These are phyloP conservation scores for Raddia distichophylla DNA, from an alignment of 176 grass and related monocot species.

Conservation along the genomic window DNA sequence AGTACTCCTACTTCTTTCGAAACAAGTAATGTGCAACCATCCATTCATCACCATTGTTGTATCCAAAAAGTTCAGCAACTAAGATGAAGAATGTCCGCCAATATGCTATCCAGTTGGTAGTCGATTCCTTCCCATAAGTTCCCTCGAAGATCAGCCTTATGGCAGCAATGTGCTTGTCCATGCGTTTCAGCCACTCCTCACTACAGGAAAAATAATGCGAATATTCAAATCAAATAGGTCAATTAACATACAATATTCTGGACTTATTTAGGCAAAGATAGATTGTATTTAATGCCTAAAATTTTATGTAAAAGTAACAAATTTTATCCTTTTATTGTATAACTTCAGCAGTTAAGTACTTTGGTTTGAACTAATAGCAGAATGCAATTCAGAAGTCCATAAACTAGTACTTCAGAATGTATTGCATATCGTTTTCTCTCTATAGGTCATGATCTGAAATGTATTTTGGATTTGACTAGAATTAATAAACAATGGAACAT, in stretches of 20 bases:
- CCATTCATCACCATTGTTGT: conserved; percentile 96
- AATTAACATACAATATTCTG: not conserved
- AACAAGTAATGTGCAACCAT: conserved; percentile 86
- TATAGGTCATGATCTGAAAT: conserved; percentile 4
- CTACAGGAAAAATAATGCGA: conserved; percentile 43
- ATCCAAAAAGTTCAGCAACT: conserved; percentile 85
- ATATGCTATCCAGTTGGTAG: conserved; percentile 88
- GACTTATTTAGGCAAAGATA: not conserved
- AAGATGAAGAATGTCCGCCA: conserved; percentile 95
- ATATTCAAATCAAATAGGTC: not conserved
- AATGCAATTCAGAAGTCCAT: conserved; percentile 9
- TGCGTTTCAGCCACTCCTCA: conserved; percentile 91
- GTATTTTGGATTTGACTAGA: not conserved
- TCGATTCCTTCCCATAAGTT: conserved; percentile 83
- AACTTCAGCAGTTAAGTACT: not conserved
- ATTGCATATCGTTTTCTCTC: not conserved
- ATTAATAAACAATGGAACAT: not conserved
- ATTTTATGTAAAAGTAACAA: not conserved
- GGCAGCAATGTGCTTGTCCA: conserved; percentile 64
- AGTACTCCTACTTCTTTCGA: conserved; percentile 69
- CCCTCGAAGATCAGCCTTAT: conserved; percentile 77
- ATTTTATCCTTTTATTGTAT: not conserved
- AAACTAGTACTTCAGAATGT: not conserved
- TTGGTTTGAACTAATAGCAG: not conserved
- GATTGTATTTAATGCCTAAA: not conserved